Evolutionary conservation across 768 basidiomycete species (phyloP), one percentile per base, ranked within the genome.

Genomic region (Panellus pusillus): DNA sequence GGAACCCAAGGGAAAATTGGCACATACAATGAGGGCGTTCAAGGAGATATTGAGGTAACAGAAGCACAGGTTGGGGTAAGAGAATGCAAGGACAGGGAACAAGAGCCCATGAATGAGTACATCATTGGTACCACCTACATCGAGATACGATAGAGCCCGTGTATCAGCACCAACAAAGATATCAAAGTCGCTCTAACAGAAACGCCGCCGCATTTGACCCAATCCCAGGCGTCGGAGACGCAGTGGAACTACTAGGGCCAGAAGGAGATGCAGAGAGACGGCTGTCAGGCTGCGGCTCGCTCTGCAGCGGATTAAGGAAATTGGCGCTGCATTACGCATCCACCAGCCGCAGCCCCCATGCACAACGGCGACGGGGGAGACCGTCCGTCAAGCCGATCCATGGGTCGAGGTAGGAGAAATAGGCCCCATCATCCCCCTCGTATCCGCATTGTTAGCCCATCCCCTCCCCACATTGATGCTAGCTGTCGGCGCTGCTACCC

Each of bases 361-460:
- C 83, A 86, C 57, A 81, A 68, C 17, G 87, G 81, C 4, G 79
- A 77, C 4, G 89, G 89, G 15, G 83, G 78, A 1, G 76, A 65
- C 1, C n/a, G n/a, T 74, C 79, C 44, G 62, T 69, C 6, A 81
- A 77, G 17, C 82, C 83, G 40, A 88, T 72, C 92, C 92, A 94
- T 12, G 91, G 85, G 66, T 93, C 77, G 27, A 89, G 86, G 66
- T 97, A 98, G 14, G 76, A 9, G 84, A 69, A 35, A 91, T 83
- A 3, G 77, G 72, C 13, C 83, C 84, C 67, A 78, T 80, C 57
- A 83, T 76, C 12, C 79, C 78, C 15, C 74, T 74, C 8, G 72
- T 84, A 70, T 98, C 96, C 3, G 75, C 68, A 4, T 86, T 55
- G 66, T 95, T 89, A 50, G 76, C 72, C 97, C 97, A 98, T 35